Evolutionary conservation across 176 grass and related monocot species (phyloP).

Genomic region (Sorghum bicolor): DNA sequence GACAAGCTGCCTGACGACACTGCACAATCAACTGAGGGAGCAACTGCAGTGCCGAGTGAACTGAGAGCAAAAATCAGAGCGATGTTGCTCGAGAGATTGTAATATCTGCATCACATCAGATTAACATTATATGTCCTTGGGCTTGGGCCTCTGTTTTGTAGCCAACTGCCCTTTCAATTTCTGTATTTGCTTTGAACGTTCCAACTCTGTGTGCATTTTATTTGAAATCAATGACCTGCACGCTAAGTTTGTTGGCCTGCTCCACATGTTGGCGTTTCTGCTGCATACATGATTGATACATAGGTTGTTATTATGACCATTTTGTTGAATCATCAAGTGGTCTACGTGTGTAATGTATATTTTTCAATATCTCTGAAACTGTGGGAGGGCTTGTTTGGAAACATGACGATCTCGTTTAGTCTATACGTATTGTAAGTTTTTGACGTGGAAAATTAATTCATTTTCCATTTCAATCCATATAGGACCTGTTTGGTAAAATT

Average conservation of each 20-base stretch:
- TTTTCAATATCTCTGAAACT: background rate
- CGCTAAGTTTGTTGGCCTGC: background rate
- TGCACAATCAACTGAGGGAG: slow-evolving; percentile 26
- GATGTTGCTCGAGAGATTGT: slow-evolving; percentile 72
- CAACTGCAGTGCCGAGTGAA: slow-evolving; percentile 56
- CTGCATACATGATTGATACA: no score
- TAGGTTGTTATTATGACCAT: background rate
- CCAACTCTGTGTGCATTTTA: background rate
- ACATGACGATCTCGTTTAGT: no score
- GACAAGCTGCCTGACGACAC: background rate
- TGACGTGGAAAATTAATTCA: no score
- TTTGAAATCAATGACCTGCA: background rate
- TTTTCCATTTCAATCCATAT: no score
- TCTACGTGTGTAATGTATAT: background rate
- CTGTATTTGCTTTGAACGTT: background rate
- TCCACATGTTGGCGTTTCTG: background rate
- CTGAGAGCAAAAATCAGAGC: slow-evolving; percentile 83
- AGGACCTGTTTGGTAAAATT: no score
- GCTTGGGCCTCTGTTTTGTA: background rate
- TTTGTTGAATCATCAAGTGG: background rate
- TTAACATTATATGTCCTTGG: background rate
- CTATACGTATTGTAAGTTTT: no score
- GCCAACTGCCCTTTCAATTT: background rate
- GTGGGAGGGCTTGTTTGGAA: no score
- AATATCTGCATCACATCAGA: background rate